Evolutionary conservation across 768 basidiomycete genomes (phyloP).

Genomic region (Rubroboletus satanas): DNA sequence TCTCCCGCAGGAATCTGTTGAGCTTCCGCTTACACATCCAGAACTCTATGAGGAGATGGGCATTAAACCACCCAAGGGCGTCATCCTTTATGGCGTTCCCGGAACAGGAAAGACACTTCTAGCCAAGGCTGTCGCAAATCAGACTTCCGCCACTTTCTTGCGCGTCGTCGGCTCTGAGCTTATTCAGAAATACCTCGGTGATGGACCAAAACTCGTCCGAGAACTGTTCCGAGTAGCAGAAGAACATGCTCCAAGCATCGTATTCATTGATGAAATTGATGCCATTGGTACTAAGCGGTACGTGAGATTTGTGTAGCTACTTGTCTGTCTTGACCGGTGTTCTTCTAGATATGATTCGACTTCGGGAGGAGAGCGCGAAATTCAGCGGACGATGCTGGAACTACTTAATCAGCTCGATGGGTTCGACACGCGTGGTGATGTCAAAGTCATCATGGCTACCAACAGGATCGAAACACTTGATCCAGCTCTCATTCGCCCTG

Average conservation of each 20-base stretch:
- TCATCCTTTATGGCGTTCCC: constrained; percentile 97
- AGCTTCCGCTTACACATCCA: constrained; percentile 94
- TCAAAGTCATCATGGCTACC: constrained; percentile 99
- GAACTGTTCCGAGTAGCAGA: constrained; percentile 97
- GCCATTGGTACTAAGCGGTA: constrained; percentile 97
- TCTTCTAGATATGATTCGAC: constrained; percentile 87
- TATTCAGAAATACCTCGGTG: constrained; percentile 99
- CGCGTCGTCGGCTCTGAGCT: constrained; percentile 97
- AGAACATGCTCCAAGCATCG: constrained; percentile 96
- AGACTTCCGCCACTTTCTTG: constrained; percentile 96
- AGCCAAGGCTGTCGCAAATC: constrained; percentile 96
- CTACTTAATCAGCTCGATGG: constrained; percentile 97
- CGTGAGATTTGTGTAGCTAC: constrained; percentile 17
- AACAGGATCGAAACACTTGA: constrained; percentile 97
- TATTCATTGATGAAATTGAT: constrained; percentile 99
- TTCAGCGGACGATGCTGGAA: constrained; percentile 98
- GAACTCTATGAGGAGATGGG: constrained; percentile 99
- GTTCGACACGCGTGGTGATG: constrained; percentile 99
- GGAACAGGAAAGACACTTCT: constrained; percentile 98
- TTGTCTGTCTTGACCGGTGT: constrained; percentile 3
- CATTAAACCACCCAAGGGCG: constrained; percentile 98
- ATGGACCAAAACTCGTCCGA: constrained; percentile 96
- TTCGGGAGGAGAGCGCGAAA: constrained; percentile 97
- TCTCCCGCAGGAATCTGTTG: constrained; percentile 81
- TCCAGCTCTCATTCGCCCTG: constrained; percentile 96